These are phyloP conservation scores for Cephaloascus fragrans DNA, from an alignment of 805 yeast species.

Conservation along the genomic window DNA sequence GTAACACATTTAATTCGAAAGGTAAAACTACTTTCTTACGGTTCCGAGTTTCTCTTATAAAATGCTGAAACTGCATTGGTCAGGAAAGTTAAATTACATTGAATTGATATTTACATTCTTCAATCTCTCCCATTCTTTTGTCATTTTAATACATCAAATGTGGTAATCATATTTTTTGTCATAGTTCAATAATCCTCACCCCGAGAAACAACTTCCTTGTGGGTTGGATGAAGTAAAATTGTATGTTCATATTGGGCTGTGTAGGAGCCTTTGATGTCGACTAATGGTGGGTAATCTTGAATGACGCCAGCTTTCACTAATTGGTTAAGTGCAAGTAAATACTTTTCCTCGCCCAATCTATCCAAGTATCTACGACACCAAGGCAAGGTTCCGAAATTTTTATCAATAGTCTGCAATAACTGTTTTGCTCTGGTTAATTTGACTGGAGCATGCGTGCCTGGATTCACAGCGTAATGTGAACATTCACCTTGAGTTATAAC, in stretches of 20 bases:
- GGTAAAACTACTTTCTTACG: too few species aligned
- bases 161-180: not conserved
- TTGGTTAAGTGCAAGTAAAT: conserved; percentile 75
- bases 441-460: conserved; percentile 39
- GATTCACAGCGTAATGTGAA: conserved; percentile 77
- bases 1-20: too few species aligned
- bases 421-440: conserved; percentile 59
- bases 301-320: conserved; percentile 82
- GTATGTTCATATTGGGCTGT: conserved; percentile 98
- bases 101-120: too few species aligned
- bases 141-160: not conserved
- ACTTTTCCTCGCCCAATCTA: conserved; percentile 84
- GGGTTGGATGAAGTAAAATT: conserved; percentile 76
- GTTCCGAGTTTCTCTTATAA: too few species aligned
- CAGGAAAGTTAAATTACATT: too few species aligned
- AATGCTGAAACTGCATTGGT: too few species aligned
- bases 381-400: conserved; percentile 87
- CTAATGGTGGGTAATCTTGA: conserved; percentile 89
- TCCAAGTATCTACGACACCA: conserved; percentile 95
- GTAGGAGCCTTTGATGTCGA: conserved; percentile 73
- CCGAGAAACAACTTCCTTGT: conserved; percentile 88
- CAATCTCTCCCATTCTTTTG: not conserved
- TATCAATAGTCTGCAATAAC: conserved; percentile 60
- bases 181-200: conserved; percentile 74
- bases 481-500: conserved; percentile 85